Percentiles rank a stretch among this genome's conserved stretches.
phyloP scores from a whole-genome alignment of 495 filamentous ascomycete genomes.

The Talaromyces stipitatus region DNA sequence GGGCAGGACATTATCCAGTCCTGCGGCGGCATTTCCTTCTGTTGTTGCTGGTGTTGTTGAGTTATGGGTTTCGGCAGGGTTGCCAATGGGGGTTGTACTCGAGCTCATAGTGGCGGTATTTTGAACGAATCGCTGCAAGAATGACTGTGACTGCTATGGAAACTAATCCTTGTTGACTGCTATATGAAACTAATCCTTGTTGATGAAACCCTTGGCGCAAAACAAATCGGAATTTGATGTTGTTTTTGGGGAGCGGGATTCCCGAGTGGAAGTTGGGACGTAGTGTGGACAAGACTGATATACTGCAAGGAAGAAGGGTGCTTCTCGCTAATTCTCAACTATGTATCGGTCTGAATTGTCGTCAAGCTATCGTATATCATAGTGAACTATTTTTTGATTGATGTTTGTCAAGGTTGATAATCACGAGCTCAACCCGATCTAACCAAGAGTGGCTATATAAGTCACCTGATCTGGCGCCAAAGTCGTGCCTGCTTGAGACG shows the following conservation, averaged over 20 bases:
- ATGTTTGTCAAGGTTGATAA: neutral
- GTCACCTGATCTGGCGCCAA: slow-evolving; percentile 12
- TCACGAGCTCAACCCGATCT: neutral
- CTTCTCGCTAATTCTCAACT: neutral
- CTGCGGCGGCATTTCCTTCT: neutral
- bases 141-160: too few relatives aligned
- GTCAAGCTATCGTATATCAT: neutral
- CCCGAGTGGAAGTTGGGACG: neutral
- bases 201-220: too few relatives aligned
- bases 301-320: neutral
- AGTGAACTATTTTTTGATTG: neutral
- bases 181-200: too few relatives aligned
- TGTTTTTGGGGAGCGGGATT: slow-evolving; percentile 1
- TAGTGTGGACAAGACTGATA: neutral
- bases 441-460: neutral
- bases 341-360: neutral
- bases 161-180: too few relatives aligned
- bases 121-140: too few relatives aligned
- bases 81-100: slow-evolving; percentile 30
- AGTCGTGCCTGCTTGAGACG: neutral
- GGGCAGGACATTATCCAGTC: neutral
- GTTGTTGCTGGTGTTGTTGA: slow-evolving; percentile 13
- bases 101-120: slow-evolving; percentile 36
- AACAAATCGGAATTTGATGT: too few relatives aligned
- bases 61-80: slow-evolving; percentile 22